Evolutionary conservation across 1,139 yeast genomes (phyloP).

Genomic region (Candida sanyaensis): DNA sequence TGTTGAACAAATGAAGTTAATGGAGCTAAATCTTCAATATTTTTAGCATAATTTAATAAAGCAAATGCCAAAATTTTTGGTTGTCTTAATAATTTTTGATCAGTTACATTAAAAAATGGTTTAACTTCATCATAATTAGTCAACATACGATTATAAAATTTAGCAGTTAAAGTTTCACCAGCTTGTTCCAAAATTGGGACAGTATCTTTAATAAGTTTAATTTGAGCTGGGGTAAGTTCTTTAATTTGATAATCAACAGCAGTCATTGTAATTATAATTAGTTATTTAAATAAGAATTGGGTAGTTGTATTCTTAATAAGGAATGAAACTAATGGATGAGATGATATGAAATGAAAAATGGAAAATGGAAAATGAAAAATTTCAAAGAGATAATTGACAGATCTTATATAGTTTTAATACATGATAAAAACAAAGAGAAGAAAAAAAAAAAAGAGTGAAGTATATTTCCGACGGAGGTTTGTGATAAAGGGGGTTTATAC

Average conservation of each 20-base stretch:
- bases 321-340: background rate
- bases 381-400: too few relatives aligned
- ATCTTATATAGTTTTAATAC: background rate
- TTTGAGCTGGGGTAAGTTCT: constrained; percentile 31
- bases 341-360: too few relatives aligned
- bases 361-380: too few relatives aligned
- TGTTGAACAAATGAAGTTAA: constrained; percentile 57
- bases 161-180: constrained; percentile 57
- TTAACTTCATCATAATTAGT: constrained; percentile 53
- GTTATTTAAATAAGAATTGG: background rate
- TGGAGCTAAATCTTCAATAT: constrained; percentile 60
- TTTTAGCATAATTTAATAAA: constrained; percentile 60
- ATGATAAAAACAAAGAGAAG: background rate
- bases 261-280: constrained; percentile 9
- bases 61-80: constrained; percentile 68
- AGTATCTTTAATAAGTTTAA: constrained; percentile 50
- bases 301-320: background rate
- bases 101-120: constrained; percentile 59
- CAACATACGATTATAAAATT: constrained; percentile 60
- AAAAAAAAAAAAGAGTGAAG: background rate
- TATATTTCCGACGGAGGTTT: background rate
- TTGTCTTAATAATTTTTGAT: constrained; percentile 58
- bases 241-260: constrained; percentile 13
- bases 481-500: background rate
- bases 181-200: constrained; percentile 59